Evolutionary conservation across 73 alveolate genomes (phyloP).

Genomic region (Uronychia binucleata): DNA sequence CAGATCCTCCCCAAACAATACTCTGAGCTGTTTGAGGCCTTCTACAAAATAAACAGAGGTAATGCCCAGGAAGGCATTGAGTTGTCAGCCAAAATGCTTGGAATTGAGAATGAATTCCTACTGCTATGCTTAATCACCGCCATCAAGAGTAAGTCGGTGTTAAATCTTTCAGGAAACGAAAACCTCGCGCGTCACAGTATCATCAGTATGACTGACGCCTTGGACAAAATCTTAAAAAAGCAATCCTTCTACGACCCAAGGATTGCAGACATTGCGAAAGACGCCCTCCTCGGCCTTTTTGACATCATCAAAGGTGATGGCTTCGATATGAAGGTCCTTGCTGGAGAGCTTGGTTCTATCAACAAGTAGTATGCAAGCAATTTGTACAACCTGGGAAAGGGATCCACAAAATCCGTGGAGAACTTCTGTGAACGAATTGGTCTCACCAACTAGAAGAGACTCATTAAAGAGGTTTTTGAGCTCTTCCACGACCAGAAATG

Average conservation of each 20-base stretch:
- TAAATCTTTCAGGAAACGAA: too few relatives aligned
- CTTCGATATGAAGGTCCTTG: background rate
- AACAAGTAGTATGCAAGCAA: background rate
- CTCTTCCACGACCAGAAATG: background rate
- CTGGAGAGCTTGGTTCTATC: background rate
- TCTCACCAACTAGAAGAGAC: background rate
- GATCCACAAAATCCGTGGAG: background rate
- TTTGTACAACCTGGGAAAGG: background rate
- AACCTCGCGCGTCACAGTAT: background rate
- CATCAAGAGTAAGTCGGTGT: too few relatives aligned
- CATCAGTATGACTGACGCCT: background rate
- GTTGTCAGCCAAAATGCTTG: background rate
- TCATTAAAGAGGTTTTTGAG: background rate
- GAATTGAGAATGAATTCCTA: background rate
- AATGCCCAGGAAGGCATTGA: background rate
- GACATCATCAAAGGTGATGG: background rate
- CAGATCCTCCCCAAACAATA: background rate
- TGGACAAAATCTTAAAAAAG: background rate
- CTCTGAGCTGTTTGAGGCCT: background rate
- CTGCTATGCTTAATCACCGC: background rate
- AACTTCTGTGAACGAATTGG: background rate
- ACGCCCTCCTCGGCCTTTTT: background rate
- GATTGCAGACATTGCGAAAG: background rate
- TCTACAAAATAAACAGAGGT: constrained; percentile 1
- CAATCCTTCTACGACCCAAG: background rate